Conservation (phyloP, 495 filamentous ascomycete genomes). For the Aspergillus leporis region DNA sequence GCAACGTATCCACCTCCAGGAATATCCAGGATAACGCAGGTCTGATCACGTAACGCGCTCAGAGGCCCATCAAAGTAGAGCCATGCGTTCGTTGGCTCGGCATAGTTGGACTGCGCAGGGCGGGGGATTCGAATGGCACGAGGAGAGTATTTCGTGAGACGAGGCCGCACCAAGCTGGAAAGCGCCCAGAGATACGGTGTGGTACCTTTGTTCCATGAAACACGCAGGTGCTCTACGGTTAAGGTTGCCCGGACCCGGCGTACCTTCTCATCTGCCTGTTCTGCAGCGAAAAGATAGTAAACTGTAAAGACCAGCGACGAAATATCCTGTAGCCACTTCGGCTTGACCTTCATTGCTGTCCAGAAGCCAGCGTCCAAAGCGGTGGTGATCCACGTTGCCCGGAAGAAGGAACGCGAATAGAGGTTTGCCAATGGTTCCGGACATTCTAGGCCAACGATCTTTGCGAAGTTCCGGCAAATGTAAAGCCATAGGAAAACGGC, state of each 20-base stretch:
- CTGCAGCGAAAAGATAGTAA: constrained; percentile 91
- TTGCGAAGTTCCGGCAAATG: constrained; percentile 85
- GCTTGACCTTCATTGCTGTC: constrained; percentile 91
- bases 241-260: constrained; percentile 81
- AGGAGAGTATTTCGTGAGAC: constrained; percentile 74
- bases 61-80: constrained; percentile 91
- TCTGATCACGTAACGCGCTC: constrained; percentile 72
- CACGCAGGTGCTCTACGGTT: constrained; percentile 87
- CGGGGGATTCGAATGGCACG: constrained; percentile 81
- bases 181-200: constrained; percentile 78
- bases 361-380: constrained; percentile 96
- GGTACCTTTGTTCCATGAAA: constrained; percentile 92
- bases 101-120: constrained; percentile 74
- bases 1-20: constrained; percentile 95
- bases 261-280: constrained; percentile 96
- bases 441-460: constrained; percentile 85
- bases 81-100: constrained; percentile 82
- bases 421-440: constrained; percentile 94
- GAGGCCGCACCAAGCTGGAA: constrained; percentile 70
- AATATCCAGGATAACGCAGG: constrained; percentile 81
- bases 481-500: constrained; percentile 91
- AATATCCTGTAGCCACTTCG: constrained; percentile 80
- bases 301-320: constrained; percentile 77
- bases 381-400: constrained; percentile 95
- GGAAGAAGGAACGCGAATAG: constrained; percentile 92